Evolutionary conservation across 148 eudicot species (phyloP), one percentile per base, ranked within the genome.

Genomic region (Dianthus caryophyllus): DNA sequence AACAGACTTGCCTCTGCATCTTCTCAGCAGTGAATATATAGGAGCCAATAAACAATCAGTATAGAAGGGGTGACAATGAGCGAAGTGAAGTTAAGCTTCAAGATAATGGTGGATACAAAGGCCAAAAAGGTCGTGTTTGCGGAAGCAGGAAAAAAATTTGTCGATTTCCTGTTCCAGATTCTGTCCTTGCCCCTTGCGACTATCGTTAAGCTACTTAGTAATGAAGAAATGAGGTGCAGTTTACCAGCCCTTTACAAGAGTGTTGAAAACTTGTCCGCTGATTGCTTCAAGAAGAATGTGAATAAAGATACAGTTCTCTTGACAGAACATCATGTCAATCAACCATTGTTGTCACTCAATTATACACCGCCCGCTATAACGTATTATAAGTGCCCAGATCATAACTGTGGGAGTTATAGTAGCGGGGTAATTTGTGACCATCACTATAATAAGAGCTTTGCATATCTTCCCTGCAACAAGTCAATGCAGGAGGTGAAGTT

Each of bases 71-170:
- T 5, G 10, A 38, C 4, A 7, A 16, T 12, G 9, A 61, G 38
- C 9, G 29, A 61, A 38, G 27, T 20, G 31, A 73, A 46, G 18
- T 9, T 69, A 33, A 64, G 52, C 5, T 1, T 82, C 31, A 78
- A 73, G 52, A 67, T 82, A 2, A 46, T 70, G 1, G 57, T 78
- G 0, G 80, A 82, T 52, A 66, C 69, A 17, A 76, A 73, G 12
- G n/a, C 27, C 2, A 50, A 61, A 11, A 78, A 66, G 8, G 82
- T 78, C 0, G 44, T 81, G 31, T 75, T 78, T 9, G 82, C 77
- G 1, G 84, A 78, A 66, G 76, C 76, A 6, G 60, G 47, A 7
- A 74, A 77, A 21, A 76, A 74, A 5, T 81, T 78, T 16, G 79
- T 78, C 2, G 81, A 81, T 51, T 81, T 78, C 59, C 59, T 81